phyloP scores from a whole-genome alignment of 306 rosid genomes.

The Cicer judaicum region DNA sequence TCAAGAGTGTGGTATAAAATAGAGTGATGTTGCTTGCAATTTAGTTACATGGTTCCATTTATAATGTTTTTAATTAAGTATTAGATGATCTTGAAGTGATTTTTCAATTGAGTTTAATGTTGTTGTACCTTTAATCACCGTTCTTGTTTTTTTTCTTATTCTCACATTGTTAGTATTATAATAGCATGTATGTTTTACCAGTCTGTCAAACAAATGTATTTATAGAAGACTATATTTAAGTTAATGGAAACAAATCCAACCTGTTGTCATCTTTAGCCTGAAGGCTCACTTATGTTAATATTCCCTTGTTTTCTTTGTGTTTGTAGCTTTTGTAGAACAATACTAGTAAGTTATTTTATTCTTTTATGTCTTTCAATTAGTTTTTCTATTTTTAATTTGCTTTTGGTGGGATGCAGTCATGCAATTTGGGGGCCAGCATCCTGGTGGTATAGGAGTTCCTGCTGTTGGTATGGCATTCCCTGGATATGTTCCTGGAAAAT shows the following conservation, averaged over 20 bases:
- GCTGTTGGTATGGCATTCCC: constrained; percentile 99
- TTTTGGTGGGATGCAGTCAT: constrained; percentile 62
- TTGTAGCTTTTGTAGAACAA: constrained; percentile 18
- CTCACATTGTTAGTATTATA: not conserved
- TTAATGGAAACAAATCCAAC: not conserved
- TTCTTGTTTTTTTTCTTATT: not conserved
- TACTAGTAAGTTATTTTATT: not conserved
- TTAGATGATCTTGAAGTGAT: not conserved
- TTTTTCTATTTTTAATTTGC: constrained; percentile 28
- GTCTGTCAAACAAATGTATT: constrained; percentile 18
- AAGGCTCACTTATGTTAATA: constrained; percentile 4
- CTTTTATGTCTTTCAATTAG: not conserved
- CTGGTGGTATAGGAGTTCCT: constrained; percentile 98
- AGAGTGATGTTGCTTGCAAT: not conserved
- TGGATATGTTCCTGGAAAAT: constrained; percentile 93
- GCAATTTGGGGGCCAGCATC: constrained; percentile 99
- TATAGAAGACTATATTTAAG: not conserved
- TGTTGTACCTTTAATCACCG: not conserved
- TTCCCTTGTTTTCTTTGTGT: not conserved
- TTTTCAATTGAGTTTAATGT: constrained; percentile 4
- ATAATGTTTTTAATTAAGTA: not conserved
- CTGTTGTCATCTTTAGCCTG: not conserved
- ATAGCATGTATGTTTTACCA: not conserved
- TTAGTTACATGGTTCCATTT: constrained; percentile 5
- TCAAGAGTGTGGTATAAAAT: not conserved